Conservation (phyloP, 352 stramenopile genomes). For the Phytophthora idaei region DNA sequence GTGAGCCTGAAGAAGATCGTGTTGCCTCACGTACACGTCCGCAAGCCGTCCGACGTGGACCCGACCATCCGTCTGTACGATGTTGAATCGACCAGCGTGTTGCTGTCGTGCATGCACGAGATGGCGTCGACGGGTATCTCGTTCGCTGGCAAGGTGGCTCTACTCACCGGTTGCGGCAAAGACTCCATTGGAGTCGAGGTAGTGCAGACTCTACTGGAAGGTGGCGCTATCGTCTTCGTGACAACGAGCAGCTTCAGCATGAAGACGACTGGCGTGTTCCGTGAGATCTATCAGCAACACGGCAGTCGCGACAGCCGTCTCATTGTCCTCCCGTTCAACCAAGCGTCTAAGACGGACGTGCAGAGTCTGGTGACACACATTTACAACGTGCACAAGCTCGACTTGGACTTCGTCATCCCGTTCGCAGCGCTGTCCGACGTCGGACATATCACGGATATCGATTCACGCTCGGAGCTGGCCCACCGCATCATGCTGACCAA, state of each 20-base stretch:
- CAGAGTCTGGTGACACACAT: constrained; percentile 77
- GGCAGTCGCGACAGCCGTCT: constrained; percentile 80
- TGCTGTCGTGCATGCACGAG: constrained; percentile 85
- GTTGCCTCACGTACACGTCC: constrained; percentile 76
- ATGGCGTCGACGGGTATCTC: constrained; percentile 85
- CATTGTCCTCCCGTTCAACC: constrained; percentile 87
- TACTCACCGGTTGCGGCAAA: constrained; percentile 83
- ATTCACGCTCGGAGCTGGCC: constrained; percentile 76
- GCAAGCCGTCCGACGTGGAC: constrained; percentile 75
- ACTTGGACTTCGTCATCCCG: constrained; percentile 88
- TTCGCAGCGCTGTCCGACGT: constrained; percentile 86
- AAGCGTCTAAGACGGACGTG: constrained; percentile 82
- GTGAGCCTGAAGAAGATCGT: constrained; percentile 74
- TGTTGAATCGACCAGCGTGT: constrained; percentile 78
- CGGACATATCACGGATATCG: constrained; percentile 80
- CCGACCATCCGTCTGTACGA: constrained; percentile 84
- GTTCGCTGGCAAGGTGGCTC: constrained; percentile 84
- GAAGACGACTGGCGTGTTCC: constrained; percentile 66
- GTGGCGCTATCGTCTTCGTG: constrained; percentile 84
- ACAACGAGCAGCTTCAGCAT: constrained; percentile 83
- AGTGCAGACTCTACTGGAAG: constrained; percentile 84
- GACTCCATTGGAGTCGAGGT: constrained; percentile 88
- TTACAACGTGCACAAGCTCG: constrained; percentile 81
- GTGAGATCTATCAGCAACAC: constrained; percentile 85
- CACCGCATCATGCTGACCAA: constrained; percentile 92